Base-by-base conservation (phyloP, 495 filamentous ascomycete species). In the Elaphomyces granulatus region DNA sequence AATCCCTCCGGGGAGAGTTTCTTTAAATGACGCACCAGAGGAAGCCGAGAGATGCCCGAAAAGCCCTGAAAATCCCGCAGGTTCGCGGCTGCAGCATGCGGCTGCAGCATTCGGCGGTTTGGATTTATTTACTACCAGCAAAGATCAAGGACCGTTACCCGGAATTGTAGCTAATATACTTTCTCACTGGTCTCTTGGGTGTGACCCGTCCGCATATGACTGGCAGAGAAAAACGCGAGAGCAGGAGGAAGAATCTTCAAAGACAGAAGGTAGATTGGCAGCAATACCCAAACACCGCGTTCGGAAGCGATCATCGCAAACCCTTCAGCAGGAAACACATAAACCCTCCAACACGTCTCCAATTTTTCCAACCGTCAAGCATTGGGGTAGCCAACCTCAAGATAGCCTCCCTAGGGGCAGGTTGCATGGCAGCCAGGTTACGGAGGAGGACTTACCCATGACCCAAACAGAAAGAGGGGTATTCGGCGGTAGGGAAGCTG, bases 391-490 rank as follows among this genome's bases (percentile, higher is more conserved):
- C 48, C 67, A 69, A 37, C 58, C 65, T 12, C 48, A 61, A 9
- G 38, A 19, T 9, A 19, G 40, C 15, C 15, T 50, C 14, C 3
- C 34, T 9, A 16, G 40, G 37, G 8, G 36, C 18, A 42, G 44
- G 32, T 33, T 58, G 32, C 45, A 45, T 19, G 66, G 60, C 41
- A 70, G 66, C 41, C 67, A 70, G 34, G 38, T 46, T 8, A 52
- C 46, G 20, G 46, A 57, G n/a, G 50, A 50, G 9, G 53, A 51
- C 12, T 43, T 52, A 23, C 58, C 50, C n/a, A 61, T 61, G 61
- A 68, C 58, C n/a, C 64, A 68, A 43, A 46, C 53, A 15, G 62
- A 70, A 36, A 57, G 59, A 20, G 67, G 66, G 3, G 39, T 43
- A 15, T 64, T 63, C 36, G 60, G 63, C 18, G 45, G 60, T 36